Conservation (phyloP, 1,284 basidiomycete species). For the Ustilago curta region DNA sequence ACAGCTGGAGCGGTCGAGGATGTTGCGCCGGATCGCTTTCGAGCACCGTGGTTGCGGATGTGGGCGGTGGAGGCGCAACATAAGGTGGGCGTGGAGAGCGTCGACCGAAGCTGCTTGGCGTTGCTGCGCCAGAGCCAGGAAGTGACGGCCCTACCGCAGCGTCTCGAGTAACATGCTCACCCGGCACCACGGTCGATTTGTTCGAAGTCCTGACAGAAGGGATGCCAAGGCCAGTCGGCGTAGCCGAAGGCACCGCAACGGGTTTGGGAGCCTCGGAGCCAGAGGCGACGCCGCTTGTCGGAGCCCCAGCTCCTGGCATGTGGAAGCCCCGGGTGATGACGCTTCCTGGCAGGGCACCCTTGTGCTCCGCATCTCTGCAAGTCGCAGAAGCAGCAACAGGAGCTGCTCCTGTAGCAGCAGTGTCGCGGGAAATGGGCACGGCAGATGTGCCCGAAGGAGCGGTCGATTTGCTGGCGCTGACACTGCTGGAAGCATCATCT, state of each 20-base stretch:
- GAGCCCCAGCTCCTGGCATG: constrained; percentile 19
- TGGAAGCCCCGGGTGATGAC: constrained; percentile 51
- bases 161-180: constrained; percentile 19
- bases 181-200: constrained; percentile 21
- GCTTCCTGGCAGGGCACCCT: constrained; percentile 44
- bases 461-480: constrained; percentile 13
- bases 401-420: background rate
- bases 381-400: background rate
- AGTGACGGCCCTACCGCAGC: constrained; percentile 29
- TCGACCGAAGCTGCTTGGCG: constrained; percentile 45
- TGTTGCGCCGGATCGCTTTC: constrained; percentile 41
- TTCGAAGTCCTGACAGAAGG: constrained; percentile 14
- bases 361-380: constrained; percentile 19
- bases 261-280: constrained; percentile 15
- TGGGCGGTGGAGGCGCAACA: constrained; percentile 61
- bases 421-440: constrained; percentile 6
- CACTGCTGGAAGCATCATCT: constrained; percentile 35
- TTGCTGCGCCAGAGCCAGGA: constrained; percentile 34
- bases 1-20: constrained; percentile 50
- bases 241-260: background rate
- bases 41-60: constrained; percentile 46
- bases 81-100: constrained; percentile 61
- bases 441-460: background rate
- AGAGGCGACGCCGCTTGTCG: background rate
- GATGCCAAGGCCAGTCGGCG: constrained; percentile 21